Conservation (phyloP, 2,329 filamentous ascomycete genomes). For the Penicillium sclerotigenum region DNA sequence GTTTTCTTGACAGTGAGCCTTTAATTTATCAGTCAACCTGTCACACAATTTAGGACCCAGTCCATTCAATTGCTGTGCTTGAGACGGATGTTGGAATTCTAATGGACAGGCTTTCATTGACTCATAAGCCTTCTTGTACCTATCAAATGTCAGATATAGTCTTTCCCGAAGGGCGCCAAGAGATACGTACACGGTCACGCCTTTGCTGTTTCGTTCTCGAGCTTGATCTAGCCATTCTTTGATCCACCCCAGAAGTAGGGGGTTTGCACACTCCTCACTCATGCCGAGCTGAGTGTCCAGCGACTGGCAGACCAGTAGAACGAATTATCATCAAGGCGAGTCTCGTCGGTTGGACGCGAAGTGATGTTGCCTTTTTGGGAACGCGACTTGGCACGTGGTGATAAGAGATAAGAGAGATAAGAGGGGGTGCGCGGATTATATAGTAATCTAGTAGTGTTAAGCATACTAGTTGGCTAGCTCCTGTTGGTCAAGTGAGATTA, state of each 20-base stretch:
- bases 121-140: conserved; percentile 72
- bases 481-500: too few relatives aligned
- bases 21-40: conserved; percentile 59
- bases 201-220: conserved; percentile 66
- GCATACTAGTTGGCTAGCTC: too few relatives aligned
- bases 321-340: not conserved
- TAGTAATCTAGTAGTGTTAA: too few relatives aligned
- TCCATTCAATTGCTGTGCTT: conserved; percentile 69
- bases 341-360: conserved; percentile 9
- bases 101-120: conserved; percentile 73
- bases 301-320: not conserved
- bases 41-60: conserved; percentile 70
- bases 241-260: conserved; percentile 68
- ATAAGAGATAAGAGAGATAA: too few relatives aligned
- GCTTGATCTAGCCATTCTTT: conserved; percentile 74
- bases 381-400: conserved; percentile 6
- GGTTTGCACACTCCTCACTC: conserved; percentile 59
- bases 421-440: too few relatives aligned
- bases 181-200: conserved; percentile 50
- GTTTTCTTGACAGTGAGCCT: conserved; percentile 61
- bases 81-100: conserved; percentile 66
- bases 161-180: not conserved
- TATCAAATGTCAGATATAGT: conserved; percentile 28
- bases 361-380: conserved; percentile 20
- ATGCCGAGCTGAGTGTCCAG: conserved; percentile 18